These are phyloP conservation scores for Dendrobium officinale DNA, from an alignment of 106 monocot species.

Conservation along the genomic window DNA sequence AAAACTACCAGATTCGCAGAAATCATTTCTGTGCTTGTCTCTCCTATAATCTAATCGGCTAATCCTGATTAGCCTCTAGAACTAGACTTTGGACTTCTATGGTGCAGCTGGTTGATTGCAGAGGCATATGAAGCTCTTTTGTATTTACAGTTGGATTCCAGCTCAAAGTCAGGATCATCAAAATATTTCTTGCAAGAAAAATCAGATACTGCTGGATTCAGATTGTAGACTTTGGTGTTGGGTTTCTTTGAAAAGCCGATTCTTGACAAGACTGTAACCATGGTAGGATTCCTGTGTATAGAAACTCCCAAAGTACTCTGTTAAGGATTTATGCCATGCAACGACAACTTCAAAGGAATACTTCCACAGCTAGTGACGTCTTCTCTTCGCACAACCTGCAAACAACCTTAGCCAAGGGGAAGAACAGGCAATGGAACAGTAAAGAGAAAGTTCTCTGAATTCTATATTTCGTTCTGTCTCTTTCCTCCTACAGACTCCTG, in stretches of 20 bases:
- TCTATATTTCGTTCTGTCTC: too few species aligned
- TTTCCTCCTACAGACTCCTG: too few species aligned
- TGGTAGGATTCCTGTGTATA: neutral
- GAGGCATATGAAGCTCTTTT: conserved; percentile 4
- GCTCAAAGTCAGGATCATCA: conserved; percentile 1
- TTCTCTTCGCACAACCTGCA: too few species aligned
- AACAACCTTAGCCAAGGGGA: too few species aligned
- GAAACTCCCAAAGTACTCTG: neutral
- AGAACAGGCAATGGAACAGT: too few species aligned
- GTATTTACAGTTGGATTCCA: neutral
- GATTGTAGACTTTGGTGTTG: neutral
- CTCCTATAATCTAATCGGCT: neutral
- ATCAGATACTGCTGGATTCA: neutral
- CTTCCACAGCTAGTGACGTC: too few species aligned
- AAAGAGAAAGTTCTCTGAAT: too few species aligned
- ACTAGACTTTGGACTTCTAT: neutral
- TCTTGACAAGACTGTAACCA: neutral
- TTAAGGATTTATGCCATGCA: neutral
- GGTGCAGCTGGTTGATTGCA: neutral
- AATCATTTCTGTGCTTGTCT: neutral
- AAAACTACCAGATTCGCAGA: neutral
- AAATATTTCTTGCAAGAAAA: neutral
- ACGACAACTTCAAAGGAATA: neutral
- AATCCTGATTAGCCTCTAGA: neutral
- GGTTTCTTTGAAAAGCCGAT: neutral